Base-by-base conservation (phyloP, 305 asterid species). In the Stenogyne calaminthoides region DNA sequence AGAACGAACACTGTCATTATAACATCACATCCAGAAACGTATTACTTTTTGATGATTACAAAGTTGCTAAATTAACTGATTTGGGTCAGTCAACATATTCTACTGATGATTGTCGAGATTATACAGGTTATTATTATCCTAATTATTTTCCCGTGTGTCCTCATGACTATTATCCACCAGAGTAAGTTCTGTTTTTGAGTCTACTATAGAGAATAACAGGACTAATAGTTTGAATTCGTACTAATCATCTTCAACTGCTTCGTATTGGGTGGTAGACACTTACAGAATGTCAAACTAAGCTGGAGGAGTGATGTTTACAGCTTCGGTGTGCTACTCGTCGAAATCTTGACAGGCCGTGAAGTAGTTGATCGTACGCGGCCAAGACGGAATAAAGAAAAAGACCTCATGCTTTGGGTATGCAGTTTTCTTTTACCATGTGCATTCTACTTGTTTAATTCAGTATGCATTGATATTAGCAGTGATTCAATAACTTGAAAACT, bases 351-450 rank as follows among this genome's bases (percentile, higher is more conserved):
- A 18, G 78, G 81, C 29, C 6, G 40, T 61, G 83, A 78, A 71
- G 83, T 84, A 55, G 80, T 85, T 9, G 92, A 85, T 76, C 83
- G 71, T 71, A 82, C 82, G 69, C 74, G 59, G 69, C 88, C 90
- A 10, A 80, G 84, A 22, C 81, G 86, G 46, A 82, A n/a, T n/a
- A n/a, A n/a, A n/a, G n/a, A 83, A 25, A 83, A 78, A 44, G 62
- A 79, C 70, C 81, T 80, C 32, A 84, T 84, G 66, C 78, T 77
- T 73, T 84, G 90, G 90, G 90, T 60, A n/a, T n/a, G n/a, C n/a
- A n/a, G n/a, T n/a, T n/a, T n/a, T n/a, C n/a, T n/a, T n/a, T n/a
- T n/a, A n/a, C n/a, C n/a, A n/a, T n/a, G n/a, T n/a, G n/a, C n/a
- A n/a, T n/a, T n/a, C n/a, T n/a, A n/a, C n/a, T n/a, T n/a, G n/a